Conservation (phyloP, 768 basidiomycete species). For the Suillus decipiens region DNA sequence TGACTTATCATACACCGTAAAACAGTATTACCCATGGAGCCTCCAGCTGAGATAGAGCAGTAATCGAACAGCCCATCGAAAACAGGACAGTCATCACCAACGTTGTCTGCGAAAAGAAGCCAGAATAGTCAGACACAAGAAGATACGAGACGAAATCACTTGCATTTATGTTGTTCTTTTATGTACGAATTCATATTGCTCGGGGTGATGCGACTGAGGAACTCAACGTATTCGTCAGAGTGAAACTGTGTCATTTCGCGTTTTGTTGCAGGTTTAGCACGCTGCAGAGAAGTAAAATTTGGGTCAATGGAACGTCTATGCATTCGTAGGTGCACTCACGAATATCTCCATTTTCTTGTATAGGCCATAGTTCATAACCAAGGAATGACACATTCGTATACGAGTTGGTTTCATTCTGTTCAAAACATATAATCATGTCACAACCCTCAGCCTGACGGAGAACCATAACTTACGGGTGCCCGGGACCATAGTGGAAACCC, state of each 20-base stretch:
- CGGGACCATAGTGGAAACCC: conserved; percentile 98
- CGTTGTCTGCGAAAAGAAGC: conserved; percentile 66
- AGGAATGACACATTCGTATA: conserved; percentile 98
- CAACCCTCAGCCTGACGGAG: not conserved
- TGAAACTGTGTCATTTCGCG: conserved; percentile 99
- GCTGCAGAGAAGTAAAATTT: conserved; percentile 45
- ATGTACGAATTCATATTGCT: conserved; percentile 93
- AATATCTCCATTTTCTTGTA: conserved; percentile 99
- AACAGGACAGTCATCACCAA: conserved; percentile 98
- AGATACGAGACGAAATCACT: conserved; percentile 21
- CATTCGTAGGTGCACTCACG: conserved; percentile 52
- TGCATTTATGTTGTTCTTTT: conserved; percentile 96
- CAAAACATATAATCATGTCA: conserved; percentile 8
- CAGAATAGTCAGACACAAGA: not conserved
- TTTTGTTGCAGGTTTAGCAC: conserved; percentile 98
- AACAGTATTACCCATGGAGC: conserved; percentile 85
- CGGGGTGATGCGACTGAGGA: conserved; percentile 90
- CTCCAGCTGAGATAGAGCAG: conserved; percentile 99
- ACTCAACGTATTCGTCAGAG: conserved; percentile 99
- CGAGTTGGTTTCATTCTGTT: conserved; percentile 94
- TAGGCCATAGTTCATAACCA: conserved; percentile 99
- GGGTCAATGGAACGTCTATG: conserved; percentile 4
- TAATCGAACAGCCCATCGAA: conserved; percentile 99
- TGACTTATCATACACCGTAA: conserved; percentile 1
- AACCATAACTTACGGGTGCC: conserved; percentile 70